Evolutionary conservation across 148 eudicot species (phyloP).

Genomic region (Silene latifolia): DNA sequence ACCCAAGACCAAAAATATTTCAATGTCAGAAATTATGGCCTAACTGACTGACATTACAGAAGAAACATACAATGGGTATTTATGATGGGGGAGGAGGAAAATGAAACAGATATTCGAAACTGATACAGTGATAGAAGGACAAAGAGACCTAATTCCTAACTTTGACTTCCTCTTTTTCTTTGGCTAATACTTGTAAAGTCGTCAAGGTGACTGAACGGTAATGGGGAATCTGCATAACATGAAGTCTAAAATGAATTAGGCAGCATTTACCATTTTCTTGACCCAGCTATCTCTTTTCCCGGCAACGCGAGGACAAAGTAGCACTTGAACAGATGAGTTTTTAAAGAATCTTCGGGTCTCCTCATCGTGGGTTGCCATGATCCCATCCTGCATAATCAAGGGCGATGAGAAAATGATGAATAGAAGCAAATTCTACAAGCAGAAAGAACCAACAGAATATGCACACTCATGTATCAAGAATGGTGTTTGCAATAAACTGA

Average conservation of each 20-base stretch:
- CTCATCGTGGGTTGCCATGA: slow-evolving; percentile 97
- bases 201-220: not conserved
- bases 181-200: not conserved
- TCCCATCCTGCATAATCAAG: slow-evolving; percentile 65
- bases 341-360: slow-evolving; percentile 94
- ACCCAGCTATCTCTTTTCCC: slow-evolving; percentile 91
- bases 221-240: not conserved
- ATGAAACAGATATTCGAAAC: not conserved
- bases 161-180: not conserved
- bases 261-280: slow-evolving; percentile 63
- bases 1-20: not conserved
- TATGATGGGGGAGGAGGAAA: not conserved
- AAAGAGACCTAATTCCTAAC: not conserved
- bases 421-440: too few species aligned
- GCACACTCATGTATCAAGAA: not conserved
- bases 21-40: not conserved
- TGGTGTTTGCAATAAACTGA: not conserved
- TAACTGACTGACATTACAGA: not conserved
- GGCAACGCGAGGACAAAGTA: slow-evolving; percentile 82
- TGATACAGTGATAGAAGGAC: not conserved
- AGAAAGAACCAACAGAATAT: not conserved
- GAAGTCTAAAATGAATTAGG: slow-evolving; percentile 1
- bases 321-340: slow-evolving; percentile 91
- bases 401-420: not conserved
- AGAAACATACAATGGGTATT: not conserved